Evolutionary conservation across 345 rosid genomes (phyloP), one percentile per base, ranked within the genome.

Genomic region (Dipteronia dyeriana): DNA sequence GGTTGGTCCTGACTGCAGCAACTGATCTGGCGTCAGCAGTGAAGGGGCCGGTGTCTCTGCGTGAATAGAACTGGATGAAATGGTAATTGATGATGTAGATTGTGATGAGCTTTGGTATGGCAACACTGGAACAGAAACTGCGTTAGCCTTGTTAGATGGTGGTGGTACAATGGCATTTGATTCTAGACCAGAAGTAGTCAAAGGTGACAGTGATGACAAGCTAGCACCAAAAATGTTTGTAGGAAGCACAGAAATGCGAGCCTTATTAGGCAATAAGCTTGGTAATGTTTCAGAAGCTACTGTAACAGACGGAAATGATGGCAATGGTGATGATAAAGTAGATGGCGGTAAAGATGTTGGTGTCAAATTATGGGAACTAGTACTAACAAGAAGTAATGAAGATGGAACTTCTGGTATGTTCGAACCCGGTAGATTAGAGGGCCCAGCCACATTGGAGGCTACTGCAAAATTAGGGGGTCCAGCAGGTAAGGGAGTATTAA

Each of bases 21-120:
- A 74, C 78, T 92, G 97, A 71, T 85, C 95, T n/a, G 98, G 98
- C 70, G 92, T 94, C 72, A 94, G 72, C 76, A 92, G 66, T 53
- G 88, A 76, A 65, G 89, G 92, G 63, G 82, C 79, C 25, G 90
- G 86, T 74, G 84, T 61, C 80, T 87, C 91, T 68, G 77, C 60
- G 67, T 73, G 86, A 73, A 79, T 76, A 54, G 93, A 82, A 84
- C 75, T 81, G 59, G 94, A 85, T 70, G 81, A 67, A 59, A 85
- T 86, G 45, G 78, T 49, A 82, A 71, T 69, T 72, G 89, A 83
- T 17, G 92, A 64, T 66, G 87, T 75, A 59, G 87, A 45, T 61
- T 86, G 89, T 29, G 84, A 39, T 23, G 85, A 16, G 70, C 80
- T 85, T 78, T 88, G 91, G 75, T 84, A 85, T 53, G 83, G 87